These are phyloP conservation scores for Kluyveromyces dobzhanskii DNA, from an alignment of 805 yeast species.

Conservation along the genomic window DNA sequence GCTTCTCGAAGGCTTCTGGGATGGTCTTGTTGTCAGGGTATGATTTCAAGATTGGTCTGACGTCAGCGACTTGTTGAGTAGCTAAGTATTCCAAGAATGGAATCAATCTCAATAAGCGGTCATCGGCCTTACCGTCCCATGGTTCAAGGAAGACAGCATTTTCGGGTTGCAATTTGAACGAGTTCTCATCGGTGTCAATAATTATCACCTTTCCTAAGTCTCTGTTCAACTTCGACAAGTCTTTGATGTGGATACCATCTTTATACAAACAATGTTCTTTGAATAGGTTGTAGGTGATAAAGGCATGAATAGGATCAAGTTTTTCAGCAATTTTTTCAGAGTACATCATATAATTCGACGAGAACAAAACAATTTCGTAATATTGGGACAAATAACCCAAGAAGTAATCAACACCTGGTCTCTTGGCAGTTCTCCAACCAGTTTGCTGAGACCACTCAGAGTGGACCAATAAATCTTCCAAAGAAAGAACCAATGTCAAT, in stretches of 20 bases:
- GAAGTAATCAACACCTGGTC: slow-evolving; percentile 97
- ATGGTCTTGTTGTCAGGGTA: slow-evolving; percentile 59
- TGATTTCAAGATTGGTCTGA: slow-evolving; percentile 76
- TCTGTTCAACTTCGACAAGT: slow-evolving; percentile 82
- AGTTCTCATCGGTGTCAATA: slow-evolving; percentile 67
- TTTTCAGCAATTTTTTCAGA: slow-evolving; percentile 78
- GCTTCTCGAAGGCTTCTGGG: slow-evolving; percentile 68
- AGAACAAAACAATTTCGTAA: slow-evolving; percentile 89
- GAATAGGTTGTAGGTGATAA: slow-evolving; percentile 75
- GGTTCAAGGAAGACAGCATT: slow-evolving; percentile 79
- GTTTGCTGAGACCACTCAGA: slow-evolving; percentile 84
- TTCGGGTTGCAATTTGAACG: slow-evolving; percentile 80
- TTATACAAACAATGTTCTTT: slow-evolving; percentile 82
- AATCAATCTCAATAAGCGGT: slow-evolving; percentile 67
- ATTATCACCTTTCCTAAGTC: slow-evolving; percentile 74
- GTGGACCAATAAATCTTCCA: slow-evolving; percentile 87
- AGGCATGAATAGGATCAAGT: slow-evolving; percentile 89
- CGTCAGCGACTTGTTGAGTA: slow-evolving; percentile 75
- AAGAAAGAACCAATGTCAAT: slow-evolving; percentile 74
- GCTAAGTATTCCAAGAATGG: slow-evolving; percentile 94
- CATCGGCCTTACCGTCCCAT: slow-evolving; percentile 86
- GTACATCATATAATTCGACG: slow-evolving; percentile 77
- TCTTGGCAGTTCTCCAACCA: slow-evolving; percentile 98
- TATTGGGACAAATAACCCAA: slow-evolving; percentile 89
- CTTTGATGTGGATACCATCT: slow-evolving; percentile 86